phyloP scores from a whole-genome alignment of 768 basidiomycete genomes.

The Mycena vulgaris region DNA sequence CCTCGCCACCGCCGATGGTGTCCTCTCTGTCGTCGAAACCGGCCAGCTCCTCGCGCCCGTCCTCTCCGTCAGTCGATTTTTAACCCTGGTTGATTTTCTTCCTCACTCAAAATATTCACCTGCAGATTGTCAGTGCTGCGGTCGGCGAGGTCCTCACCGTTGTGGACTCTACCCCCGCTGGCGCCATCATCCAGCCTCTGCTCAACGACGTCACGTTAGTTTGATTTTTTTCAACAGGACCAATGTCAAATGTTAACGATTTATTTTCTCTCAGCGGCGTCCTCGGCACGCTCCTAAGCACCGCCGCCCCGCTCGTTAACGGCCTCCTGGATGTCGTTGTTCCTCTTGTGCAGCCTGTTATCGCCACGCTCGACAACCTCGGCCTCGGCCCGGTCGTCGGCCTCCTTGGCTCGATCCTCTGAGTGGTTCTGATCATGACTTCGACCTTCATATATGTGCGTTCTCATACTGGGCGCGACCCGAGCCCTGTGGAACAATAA shows the following conservation, averaged over 20 bases:
- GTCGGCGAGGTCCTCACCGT: conserved; percentile 20
- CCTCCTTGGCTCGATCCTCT: conserved; percentile 12
- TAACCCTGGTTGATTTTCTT: not conserved
- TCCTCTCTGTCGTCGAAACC: conserved; percentile 18
- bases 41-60: conserved; percentile 30
- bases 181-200: conserved; percentile 19
- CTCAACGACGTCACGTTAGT: conserved; percentile 25
- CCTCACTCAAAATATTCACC: not conserved
- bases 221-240: not conserved
- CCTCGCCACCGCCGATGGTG: conserved; percentile 33
- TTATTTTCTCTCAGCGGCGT: not conserved
- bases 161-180: conserved; percentile 6
- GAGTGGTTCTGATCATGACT: not conserved
- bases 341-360: conserved; percentile 13
- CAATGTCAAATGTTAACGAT: too few relatives aligned
- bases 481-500: too few relatives aligned
- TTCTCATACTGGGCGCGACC: too few relatives aligned
- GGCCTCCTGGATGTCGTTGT: conserved; percentile 29
- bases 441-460: conserved; percentile 13
- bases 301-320: conserved; percentile 30
- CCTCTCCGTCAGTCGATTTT: conserved; percentile 10
- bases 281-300: conserved; percentile 14
- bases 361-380: conserved; percentile 21
- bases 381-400: conserved; percentile 33
- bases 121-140: conserved; percentile 26